These are phyloP conservation scores for Funneliformis geosporum DNA, from an alignment of 192 early-diverging fungal species.

Conservation along the genomic window DNA sequence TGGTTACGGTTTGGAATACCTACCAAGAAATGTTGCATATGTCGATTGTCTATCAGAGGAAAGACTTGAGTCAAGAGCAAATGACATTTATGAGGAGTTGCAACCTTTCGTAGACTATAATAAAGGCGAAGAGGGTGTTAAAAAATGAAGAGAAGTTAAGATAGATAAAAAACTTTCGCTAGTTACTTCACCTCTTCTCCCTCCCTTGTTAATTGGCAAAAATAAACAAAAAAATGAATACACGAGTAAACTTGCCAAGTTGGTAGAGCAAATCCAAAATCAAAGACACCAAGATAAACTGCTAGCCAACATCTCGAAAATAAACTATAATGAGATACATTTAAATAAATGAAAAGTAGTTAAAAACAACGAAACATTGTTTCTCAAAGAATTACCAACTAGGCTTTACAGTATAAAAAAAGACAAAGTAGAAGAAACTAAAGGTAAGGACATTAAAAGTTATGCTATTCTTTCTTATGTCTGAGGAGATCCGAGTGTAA, in stretches of 20 bases:
- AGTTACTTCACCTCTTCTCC: background rate
- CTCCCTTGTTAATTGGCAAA: background rate
- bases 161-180: background rate
- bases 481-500: background rate
- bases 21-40: background rate
- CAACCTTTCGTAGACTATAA: background rate
- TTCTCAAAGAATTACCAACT: conserved; percentile 1
- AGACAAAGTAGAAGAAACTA: background rate
- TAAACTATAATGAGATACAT: background rate
- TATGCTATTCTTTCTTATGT: conserved; percentile 21
- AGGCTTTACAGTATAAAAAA: conserved; percentile 14
- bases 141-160: background rate
- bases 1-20: background rate
- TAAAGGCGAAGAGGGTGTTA: background rate
- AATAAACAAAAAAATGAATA: background rate
- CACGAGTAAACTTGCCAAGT: no score
- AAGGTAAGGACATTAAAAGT: background rate
- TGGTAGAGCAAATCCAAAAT: conserved; percentile 9
- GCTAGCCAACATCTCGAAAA: background rate
- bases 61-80: background rate
- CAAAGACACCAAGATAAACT: no score
- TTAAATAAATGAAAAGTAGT: background rate
- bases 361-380: no score
- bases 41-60: background rate
- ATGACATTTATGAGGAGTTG: background rate